Evolutionary conservation across 495 filamentous ascomycete genomes (phyloP), one percentile per base, ranked within the genome.

Genomic region (Stereocaulon alpinum): DNA sequence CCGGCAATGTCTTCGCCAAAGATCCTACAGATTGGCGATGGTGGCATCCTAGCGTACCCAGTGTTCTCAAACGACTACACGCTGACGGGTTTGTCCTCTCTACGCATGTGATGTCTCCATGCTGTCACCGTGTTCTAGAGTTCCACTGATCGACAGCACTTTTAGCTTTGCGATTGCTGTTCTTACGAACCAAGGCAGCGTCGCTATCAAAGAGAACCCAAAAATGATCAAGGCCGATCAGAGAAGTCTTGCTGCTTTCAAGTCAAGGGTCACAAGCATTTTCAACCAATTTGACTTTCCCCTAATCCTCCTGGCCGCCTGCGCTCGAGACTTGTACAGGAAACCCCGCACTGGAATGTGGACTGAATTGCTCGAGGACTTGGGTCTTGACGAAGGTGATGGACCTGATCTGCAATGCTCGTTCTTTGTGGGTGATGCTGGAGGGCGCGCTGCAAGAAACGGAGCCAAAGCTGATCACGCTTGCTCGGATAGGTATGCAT

Each of bases 331-430:
- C 63, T 75, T 74, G 24, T 95, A 82, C 67, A 83, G 93, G 29
- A 99, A 99, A 67, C 93, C 93, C 12, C 76, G 93, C 50, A 74
- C 74, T 1, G 91, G 90, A 14, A 95, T 97, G 87, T 99, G 94
- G 93, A 72, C 73, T 2, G 88, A 96, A 67, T 72, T 95, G 57
- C 73, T 88, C 10, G 80, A 83, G 15, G 88, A 95, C 57, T 85
- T 84, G 64, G 81, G 83, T 53, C 75, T 96, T 3, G 71, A 82
- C 58, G 78, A 80, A 20, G 71, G 69, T 1, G 83, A 83, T 9
- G 71, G 70, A 15, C 72, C 91, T 27, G 83, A 94, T 68, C 69
- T 86, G 9, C 69, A 79, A 17, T 69, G 76, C 7, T 92, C 87
- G 7, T 76, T 95, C 58, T 95, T 95, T 69, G 85, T 97, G 11